Base-by-base conservation (phyloP, 345 rosid genomes). In the Citrus cavaleriei region DNA sequence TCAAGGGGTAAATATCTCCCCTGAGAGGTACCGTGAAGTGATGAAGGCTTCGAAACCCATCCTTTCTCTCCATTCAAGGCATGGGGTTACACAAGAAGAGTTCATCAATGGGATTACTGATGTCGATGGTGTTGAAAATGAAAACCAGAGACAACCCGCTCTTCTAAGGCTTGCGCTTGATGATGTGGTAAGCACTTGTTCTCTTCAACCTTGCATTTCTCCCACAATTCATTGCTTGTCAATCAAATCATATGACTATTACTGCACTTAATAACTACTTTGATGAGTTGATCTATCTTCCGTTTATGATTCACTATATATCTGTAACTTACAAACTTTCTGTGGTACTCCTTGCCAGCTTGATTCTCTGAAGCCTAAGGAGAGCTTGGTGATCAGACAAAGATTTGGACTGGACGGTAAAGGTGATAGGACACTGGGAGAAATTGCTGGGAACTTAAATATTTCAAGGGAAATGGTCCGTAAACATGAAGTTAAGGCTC, bases 401-500 rank as follows among this genome's bases (percentile, higher is more conserved):
- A 89, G 98, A 84, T 96, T 85, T 28, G 99, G 99, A 27, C 91
- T 96, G 10, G 99, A 96, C 16, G 99, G 98, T 10, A 96, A 87
- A 91, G 99, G 99, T 5, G 97, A 91, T 69, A 86, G 99, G 80
- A 91, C 99, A 27, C 57, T 96, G 62, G 96, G 97, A 65, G 98
- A 96, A 89, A 94, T 96, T 49, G 97, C 97, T 0, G 95, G 95
- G 67, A 96, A 94, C 86, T 88, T 96, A 78, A 91, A 90, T 80
- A 94, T 96, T 80, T 96, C 99, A 0, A 89, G 99, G 81, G 99
- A 96, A 85, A 96, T 96, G 99, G 98, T 96, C 34, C 83, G 99
- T 80, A 96, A 96, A 82, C 92, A 96, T 80, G 98, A 96, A 85
- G 94, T 93, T 34, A 96, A 94, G 88, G 99, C 94, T 1, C 86